These are phyloP conservation scores for Pittosporum tobira DNA, from an alignment of 129 eudicot genomes.

Conservation along the genomic window DNA sequence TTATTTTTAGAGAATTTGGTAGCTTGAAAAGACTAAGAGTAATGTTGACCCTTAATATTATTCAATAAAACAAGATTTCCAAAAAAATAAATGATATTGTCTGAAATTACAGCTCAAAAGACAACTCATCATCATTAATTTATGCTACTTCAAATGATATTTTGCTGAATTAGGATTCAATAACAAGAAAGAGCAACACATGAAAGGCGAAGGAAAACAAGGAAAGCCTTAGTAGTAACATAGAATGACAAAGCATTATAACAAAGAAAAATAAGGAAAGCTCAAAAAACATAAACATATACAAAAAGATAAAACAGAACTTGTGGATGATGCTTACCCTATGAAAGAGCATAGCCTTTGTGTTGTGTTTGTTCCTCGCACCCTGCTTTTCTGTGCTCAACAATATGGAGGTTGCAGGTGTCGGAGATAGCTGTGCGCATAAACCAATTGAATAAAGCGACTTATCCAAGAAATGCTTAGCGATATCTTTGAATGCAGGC, in stretches of 20 bases:
- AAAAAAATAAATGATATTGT: neutral
- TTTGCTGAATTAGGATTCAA: too few relatives aligned
- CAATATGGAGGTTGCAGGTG: slow-evolving; percentile 37
- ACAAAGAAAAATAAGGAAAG: neutral
- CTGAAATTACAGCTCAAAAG: neutral
- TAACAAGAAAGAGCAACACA: neutral
- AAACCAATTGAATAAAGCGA: slow-evolving; percentile 58
- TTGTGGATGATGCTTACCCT: slow-evolving; percentile 45
- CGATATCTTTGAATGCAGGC: slow-evolving; percentile 33
- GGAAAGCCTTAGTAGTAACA: neutral
- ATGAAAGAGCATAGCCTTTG: slow-evolving; percentile 49
- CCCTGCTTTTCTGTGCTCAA: slow-evolving; percentile 62
- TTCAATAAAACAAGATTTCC: neutral
- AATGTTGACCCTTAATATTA: neutral
- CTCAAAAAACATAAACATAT: neutral
- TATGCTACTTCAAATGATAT: too few relatives aligned
- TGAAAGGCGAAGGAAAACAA: neutral
- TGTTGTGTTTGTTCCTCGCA: slow-evolving; percentile 39
- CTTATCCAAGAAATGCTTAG: slow-evolving; percentile 57
- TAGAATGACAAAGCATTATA: neutral
- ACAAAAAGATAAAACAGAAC: neutral
- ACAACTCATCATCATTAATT: too few relatives aligned
- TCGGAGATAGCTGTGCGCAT: slow-evolving; percentile 37
- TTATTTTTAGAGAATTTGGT: neutral
- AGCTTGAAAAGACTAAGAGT: too few relatives aligned